Conservation (phyloP, 345 rosid genomes). For the Gossypium ekmanianum region DNA sequence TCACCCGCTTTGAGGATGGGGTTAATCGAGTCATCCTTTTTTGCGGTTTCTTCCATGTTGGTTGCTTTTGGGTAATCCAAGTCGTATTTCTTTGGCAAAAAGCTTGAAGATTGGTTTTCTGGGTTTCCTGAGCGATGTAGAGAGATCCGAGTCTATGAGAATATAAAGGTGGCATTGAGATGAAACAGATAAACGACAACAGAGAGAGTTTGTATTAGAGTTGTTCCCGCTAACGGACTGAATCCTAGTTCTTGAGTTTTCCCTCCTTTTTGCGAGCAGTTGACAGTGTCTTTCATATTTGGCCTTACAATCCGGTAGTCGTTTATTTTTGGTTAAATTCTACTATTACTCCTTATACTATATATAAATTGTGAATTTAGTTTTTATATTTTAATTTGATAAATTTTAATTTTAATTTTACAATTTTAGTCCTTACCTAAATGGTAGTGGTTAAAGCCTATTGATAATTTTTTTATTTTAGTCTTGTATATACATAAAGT, state of each 20-base stretch:
- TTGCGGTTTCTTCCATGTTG: slow-evolving; percentile 16
- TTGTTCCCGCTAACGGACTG: background rate
- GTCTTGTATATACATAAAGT: background rate
- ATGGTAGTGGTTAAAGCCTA: no score
- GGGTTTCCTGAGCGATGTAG: background rate
- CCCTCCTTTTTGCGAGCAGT: background rate
- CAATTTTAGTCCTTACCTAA: no score
- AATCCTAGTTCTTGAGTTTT: background rate
- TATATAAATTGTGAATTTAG: no score
- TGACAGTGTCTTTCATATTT: background rate
- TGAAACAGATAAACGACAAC: background rate
- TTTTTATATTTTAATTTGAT: no score
- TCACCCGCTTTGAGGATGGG: slow-evolving; percentile 24
- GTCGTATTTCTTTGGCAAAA: slow-evolving; percentile 31
- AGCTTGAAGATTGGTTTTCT: background rate
- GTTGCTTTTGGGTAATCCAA: slow-evolving; percentile 30
- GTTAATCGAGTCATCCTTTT: background rate
- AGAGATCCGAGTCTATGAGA: background rate
- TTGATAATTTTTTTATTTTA: background rate
- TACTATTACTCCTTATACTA: no score
- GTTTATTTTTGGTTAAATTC: no score
- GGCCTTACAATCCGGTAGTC: background rate
- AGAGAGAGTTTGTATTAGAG: background rate
- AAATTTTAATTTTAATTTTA: no score
- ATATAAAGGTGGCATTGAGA: background rate